Evolutionary conservation across 148 eudicot genomes (phyloP), one percentile per base, ranked within the genome.

Genomic region (Rhododendron henanense): DNA sequence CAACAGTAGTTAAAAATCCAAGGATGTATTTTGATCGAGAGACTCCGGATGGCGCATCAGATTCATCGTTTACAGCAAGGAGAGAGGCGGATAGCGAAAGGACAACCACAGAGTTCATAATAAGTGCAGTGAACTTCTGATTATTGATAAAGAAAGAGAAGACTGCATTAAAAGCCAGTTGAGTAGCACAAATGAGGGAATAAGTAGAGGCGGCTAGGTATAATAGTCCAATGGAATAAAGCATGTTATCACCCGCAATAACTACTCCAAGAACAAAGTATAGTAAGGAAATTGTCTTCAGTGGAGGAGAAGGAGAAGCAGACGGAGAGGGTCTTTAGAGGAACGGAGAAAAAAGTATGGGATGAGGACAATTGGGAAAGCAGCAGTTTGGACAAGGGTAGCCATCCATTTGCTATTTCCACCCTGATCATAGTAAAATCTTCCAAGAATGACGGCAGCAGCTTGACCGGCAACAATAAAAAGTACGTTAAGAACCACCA

Each of bases 181-280:
- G 97, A 81, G 95, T 91, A 7, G 99, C 96, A 85, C 99, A 95
- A 81, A 96, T 92, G 89, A 96, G 98, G 44, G 99, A 94, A 81
- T 96, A 95, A 57, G 99, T 95, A 50, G 98, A 95, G 79, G 95
- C 97, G 2, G 99, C 93, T 83, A 96, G 94, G 87, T 96, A 95
- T 37, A 92, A 57, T 35, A 96, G 91, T 35, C 96, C 99, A 31
- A 89, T 61, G 10, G 99, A 95, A 79, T 94, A 96, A 10, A 96
- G 82, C 91, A 92, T 90, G 53, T 94, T 93, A 80, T 95, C 99
- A 39, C 90, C 92, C 10, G 97, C 98, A 41, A 95, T 83, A 5
- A 93, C 50, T 61, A 88, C 86, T 75, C 99, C 99, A 69, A 95
- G 90, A 23, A 79, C 86, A 21, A 93, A 15, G 81, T 96, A 96